Evolutionary conservation across 495 filamentous ascomycete genomes (phyloP), one percentile per base, ranked within the genome.

Genomic region (Terfezia claveryi): DNA sequence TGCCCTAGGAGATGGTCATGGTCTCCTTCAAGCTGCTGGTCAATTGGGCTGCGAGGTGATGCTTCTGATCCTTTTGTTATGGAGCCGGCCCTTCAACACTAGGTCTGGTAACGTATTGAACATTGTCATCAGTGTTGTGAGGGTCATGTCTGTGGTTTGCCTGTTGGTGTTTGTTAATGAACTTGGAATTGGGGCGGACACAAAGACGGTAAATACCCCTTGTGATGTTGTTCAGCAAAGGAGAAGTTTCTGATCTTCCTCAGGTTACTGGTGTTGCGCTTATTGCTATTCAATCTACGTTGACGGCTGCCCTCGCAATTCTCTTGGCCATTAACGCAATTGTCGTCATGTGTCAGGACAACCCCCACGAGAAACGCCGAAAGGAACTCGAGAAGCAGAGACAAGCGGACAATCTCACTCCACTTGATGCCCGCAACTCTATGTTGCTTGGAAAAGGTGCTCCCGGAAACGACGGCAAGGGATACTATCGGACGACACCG

Each of bases 161-260:
- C 86, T 96, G 60, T 67, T 98, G 61, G 73, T 96, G 36, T 98
- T 96, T 62, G 89, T 95, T 16, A 84, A 95, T 63, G 80, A 95
- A 67, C 80, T 98, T 49, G 85, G 85, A 38, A 80, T 98, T 58
- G 74, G 81, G 6, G 83, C 94, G 62, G 92, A 87, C 10, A 95
- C 91, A n/a, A 87, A 96, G 69, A 96, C 91, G 2, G 76, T 95
- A 57, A 84, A 80, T 41, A 62, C 64, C 54, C 17, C 41, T 46
- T 46, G 41, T 2, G 8, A 46, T 32, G 27, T 32, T 32, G 27
- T 50, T 10, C 49, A 12, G 49, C 49, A 10, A 50, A 50, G 52
- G 11, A n/a, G 32, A 16, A 54, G 14, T 36, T 23, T 49, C 38
- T 37, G 38, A 58, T 64, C 50, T 61, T 57, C 10, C 10, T 1